Evolutionary conservation across 2,329 filamentous ascomycete species (phyloP).

Genomic region (Lasiodiplodia sp.): DNA sequence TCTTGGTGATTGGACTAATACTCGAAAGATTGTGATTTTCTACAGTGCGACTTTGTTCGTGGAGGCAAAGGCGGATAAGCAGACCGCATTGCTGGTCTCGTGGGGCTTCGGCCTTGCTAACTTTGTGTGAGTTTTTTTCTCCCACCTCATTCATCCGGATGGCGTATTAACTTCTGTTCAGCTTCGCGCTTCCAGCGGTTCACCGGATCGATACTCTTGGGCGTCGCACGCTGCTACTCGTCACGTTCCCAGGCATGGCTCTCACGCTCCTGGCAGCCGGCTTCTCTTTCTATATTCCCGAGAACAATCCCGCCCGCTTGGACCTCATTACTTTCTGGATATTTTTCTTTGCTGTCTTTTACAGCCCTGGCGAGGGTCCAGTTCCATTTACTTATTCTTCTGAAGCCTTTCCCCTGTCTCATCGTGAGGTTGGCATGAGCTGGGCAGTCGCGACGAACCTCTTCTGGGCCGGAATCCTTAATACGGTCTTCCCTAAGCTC

Average conservation of each 20-base stretch:
- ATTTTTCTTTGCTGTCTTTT: conserved; percentile 62
- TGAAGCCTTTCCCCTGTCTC: conserved; percentile 51
- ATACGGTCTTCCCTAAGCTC: conserved; percentile 49
- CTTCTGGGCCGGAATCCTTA: conserved; percentile 51
- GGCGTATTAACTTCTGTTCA: neutral
- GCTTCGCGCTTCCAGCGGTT: conserved; percentile 53
- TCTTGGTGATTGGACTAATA: conserved; percentile 30
- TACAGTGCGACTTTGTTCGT: conserved; percentile 17
- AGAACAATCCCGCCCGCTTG: conserved; percentile 35
- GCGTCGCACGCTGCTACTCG: conserved; percentile 52
- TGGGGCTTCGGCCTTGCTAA: conserved; percentile 56
- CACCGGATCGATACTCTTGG: conserved; percentile 54
- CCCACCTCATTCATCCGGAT: neutral
- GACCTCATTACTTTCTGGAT: conserved; percentile 50
- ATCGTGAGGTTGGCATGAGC: conserved; percentile 48
- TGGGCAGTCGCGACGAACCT: conserved; percentile 51
- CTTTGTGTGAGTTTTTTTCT: conserved; percentile 41
- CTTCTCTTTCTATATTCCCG: conserved; percentile 47
- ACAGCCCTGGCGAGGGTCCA: conserved; percentile 54
- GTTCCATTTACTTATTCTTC: conserved; percentile 53
- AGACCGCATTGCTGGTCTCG: conserved; percentile 46
- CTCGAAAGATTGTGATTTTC: conserved; percentile 25
- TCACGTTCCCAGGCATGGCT: conserved; percentile 57
- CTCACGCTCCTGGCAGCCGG: conserved; percentile 59
- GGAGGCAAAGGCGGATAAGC: conserved; percentile 5